Evolutionary conservation across 2,329 filamentous ascomycete species (phyloP).

Genomic region (Cadophora sp.): DNA sequence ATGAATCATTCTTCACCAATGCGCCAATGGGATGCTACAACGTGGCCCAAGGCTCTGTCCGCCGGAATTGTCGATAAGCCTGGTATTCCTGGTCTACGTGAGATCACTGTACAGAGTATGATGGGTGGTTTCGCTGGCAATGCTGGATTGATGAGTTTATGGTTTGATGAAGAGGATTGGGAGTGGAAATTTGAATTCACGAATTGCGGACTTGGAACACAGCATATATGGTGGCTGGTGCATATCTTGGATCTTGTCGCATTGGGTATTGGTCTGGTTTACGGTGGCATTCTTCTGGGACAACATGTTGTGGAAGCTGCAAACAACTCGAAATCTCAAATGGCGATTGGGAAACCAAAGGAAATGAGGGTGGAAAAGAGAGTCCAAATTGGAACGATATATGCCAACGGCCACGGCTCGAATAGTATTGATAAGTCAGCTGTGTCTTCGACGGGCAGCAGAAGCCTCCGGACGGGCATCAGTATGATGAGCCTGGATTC

Average conservation of each 20-base stretch:
- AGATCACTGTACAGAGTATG: constrained; percentile 96
- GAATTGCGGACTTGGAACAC: constrained; percentile 79
- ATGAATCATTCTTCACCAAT: constrained; percentile 63
- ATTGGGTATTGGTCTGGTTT: constrained; percentile 32
- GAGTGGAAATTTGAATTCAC: constrained; percentile 79
- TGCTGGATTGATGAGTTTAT: constrained; percentile 84
- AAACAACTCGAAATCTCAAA: background rate
- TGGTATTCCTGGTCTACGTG: constrained; percentile 71
- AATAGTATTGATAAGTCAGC: background rate
- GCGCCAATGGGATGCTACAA: constrained; percentile 49
- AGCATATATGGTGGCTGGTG: constrained; percentile 94
- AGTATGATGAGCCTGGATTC: constrained; percentile 9
- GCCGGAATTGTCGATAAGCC: constrained; percentile 51
- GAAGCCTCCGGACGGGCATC: background rate
- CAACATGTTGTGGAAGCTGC: background rate
- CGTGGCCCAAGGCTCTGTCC: constrained; percentile 55
- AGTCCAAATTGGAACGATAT: background rate
- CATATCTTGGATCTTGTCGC: constrained; percentile 69
- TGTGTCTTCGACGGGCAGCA: background rate
- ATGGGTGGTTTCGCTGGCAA: constrained; percentile 98
- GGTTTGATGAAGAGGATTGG: constrained; percentile 89
- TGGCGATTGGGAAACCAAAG: too few species aligned
- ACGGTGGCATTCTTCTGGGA: constrained; percentile 7
- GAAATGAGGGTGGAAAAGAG: background rate
- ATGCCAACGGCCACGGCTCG: background rate